These are phyloP conservation scores for Ganoderma meredithae DNA, from an alignment of 1,284 basidiomycete species.

Conservation along the genomic window DNA sequence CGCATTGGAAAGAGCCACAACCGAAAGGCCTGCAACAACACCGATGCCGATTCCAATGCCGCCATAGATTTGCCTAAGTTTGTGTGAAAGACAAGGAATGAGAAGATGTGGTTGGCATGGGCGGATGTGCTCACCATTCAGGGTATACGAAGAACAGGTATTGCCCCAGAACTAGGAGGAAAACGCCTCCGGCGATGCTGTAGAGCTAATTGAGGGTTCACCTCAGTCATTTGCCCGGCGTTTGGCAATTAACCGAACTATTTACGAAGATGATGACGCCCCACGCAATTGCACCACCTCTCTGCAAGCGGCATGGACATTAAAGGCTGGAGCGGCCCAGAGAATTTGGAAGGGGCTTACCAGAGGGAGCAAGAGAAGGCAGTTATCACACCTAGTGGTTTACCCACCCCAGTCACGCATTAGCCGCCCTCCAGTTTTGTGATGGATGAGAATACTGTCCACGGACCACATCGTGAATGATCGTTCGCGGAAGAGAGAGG, in stretches of 20 bases:
- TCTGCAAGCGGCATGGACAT: conserved; percentile 44
- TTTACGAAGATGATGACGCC: conserved; percentile 68
- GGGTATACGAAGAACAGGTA: conserved; percentile 76
- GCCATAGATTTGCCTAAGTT: conserved; percentile 74
- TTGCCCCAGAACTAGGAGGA: conserved; percentile 70
- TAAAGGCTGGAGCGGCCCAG: background rate
- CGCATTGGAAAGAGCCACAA: conserved; percentile 75
- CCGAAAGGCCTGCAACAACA: conserved; percentile 61
- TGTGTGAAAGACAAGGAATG: background rate
- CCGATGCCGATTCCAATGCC: conserved; percentile 71
- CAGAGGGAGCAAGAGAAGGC: conserved; percentile 71
- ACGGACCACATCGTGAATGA: conserved; percentile 41
- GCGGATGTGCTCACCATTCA: conserved; percentile 59
- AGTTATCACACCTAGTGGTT: conserved; percentile 71
- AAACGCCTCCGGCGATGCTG: conserved; percentile 72
- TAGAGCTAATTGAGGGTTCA: conserved; percentile 54
- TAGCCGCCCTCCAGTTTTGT: background rate
- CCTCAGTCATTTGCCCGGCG: conserved; percentile 15
- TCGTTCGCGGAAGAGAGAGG: conserved; percentile 28
- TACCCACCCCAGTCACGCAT: conserved; percentile 8
- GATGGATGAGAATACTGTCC: background rate
- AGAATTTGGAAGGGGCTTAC: conserved; percentile 46
- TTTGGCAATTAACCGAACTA: conserved; percentile 18
- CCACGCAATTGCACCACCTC: conserved; percentile 80
- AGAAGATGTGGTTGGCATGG: conserved; percentile 10